Evolutionary conservation across 306 rosid genomes (phyloP), one percentile per base, ranked within the genome.

Genomic region (Alnus rubra): DNA sequence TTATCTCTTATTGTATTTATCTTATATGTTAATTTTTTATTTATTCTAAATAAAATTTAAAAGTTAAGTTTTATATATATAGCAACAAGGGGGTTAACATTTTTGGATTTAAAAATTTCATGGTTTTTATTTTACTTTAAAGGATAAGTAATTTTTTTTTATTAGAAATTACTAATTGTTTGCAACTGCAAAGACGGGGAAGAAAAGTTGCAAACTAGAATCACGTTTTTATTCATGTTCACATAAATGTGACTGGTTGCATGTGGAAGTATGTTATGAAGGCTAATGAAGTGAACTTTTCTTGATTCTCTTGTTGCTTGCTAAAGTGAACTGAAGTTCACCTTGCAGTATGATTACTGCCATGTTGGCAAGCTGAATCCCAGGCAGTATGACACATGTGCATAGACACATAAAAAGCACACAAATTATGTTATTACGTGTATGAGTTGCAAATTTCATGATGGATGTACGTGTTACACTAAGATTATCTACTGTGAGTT

Each of bases 251-350:
- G 72, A 42, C 13, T 1, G 14, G 28, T 3, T 39, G 49, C 50
- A 37, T 3, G 14, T 18, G 13, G 72, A 67, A 39, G 47, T 49
- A 45, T 76, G 69, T 19, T n/a, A 4, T 11, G 16, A 76, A 71
- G 50, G 56, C 14, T 14, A 13, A 33, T 14, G 42, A 7, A 48
- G 35, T 19, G 35, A 55, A 69, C 31, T 76, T 53, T 9, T 69
- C 49, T 45, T 10, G 30, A 42, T 48, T 12, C 42, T 31, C 37
- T 51, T 42, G 56, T 62, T 49, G 23, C 31, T 47, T 11, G 59
- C 39, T 33, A 18, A n/a, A 53, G 13, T 63, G 78, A 63, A 49
- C 30, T 63, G 35, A 69, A 52, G 75, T 74, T 4, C 33, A 53
- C 5, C 44, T 56, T 3, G 52, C 55, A 37, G 6, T 13, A 49